A percentile compares a stretch with the other conserved stretches of the same genome.
These are phyloP conservation scores for Schizonepeta tenuifolia DNA, from an alignment of 257 asterid species.

Conservation along the genomic window DNA sequence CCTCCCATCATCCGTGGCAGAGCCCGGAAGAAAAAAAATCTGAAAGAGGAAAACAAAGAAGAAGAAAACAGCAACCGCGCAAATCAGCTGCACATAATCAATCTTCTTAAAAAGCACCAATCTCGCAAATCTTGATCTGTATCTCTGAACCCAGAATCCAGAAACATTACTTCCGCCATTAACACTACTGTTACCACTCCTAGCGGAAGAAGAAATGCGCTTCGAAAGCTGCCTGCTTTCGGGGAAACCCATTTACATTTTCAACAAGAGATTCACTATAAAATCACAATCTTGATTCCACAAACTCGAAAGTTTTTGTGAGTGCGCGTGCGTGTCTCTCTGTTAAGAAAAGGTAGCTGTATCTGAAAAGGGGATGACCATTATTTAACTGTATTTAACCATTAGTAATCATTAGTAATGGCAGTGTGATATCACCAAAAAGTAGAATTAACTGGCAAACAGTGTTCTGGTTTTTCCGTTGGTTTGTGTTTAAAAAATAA, in stretches of 20 bases:
- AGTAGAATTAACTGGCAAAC: slow-evolving; percentile 5
- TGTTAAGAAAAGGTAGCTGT: slow-evolving; percentile 16
- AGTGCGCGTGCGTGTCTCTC: not conserved
- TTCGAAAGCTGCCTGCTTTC: slow-evolving; percentile 56
- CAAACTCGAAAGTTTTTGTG: not conserved
- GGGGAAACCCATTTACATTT: slow-evolving; percentile 81
- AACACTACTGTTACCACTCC: slow-evolving; percentile 5
- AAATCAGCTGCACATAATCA: slow-evolving; percentile 59
- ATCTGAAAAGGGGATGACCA: not conserved
- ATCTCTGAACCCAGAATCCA: slow-evolving; percentile 49
- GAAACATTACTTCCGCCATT: slow-evolving; percentile 21
- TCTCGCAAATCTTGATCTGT: slow-evolving; percentile 89
- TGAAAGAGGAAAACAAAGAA: slow-evolving; percentile 66
- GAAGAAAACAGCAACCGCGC: slow-evolving; percentile 61
- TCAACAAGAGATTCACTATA: slow-evolving; percentile 42
- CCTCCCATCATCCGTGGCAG: slow-evolving; percentile 42
- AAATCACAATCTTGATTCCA: slow-evolving; percentile 12
- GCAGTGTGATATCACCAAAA: not conserved
- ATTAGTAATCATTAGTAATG: not conserved
- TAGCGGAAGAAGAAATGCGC: slow-evolving; percentile 49
- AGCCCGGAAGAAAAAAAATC: slow-evolving; percentile 62
- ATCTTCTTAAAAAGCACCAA: slow-evolving; percentile 57
- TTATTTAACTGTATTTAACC: not conserved
- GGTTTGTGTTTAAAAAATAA: not conserved
- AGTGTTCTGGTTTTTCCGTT: slow-evolving; percentile 18